Evolutionary conservation across 2,329 filamentous ascomycete species (phyloP), one percentile per base, ranked within the genome.

Genomic region (Calonectria montana): DNA sequence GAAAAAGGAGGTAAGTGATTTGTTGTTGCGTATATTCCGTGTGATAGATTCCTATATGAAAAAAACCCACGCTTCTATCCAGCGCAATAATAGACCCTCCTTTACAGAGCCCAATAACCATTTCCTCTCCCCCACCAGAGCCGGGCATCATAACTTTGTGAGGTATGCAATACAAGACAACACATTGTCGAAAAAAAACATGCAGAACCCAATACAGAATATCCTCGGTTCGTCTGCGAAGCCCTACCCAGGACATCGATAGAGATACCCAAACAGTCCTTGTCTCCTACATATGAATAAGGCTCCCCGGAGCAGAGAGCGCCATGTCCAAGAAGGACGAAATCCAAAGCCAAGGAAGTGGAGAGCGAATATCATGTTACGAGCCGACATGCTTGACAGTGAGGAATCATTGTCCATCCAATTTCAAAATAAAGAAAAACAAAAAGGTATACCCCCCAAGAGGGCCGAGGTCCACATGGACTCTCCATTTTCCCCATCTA

Each of bases 91-190:
- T 71, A 62, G 21, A 50, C 35, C 65, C 47, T 18, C 29, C 57
- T 23, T 45, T 27, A 45, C 47, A 47, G 18, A 57, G 27, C 35
- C 57, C 37, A 62, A 69, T 27, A 45, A 64, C 50, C 55, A 43
- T 48, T 15, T 39, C 27, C 27, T 62, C 37, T 16, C 63, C 27
- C 31, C 53, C 63, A 37, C 35, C 63, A 41, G 23, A 59, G 25
- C 59, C 47, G 21, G 45, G 53, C 63, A 53, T 18, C 43, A 41
- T 18, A 53, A 59, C 4, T 10, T 21, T 59, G 45, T 39, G 47
- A 47, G 55, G 64, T 62, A 57, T 65, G 65, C 50, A 53, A 63
- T 57, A 68, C 69, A 71, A 59, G 50, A 61, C 61, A 29, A 61
- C 55, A 61, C 15, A 48, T 43, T 67, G 31, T 57, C 43, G 66